These are phyloP conservation scores for Kockovaella imperatae DNA, from an alignment of 768 basidiomycete genomes.

Conservation along the genomic window DNA sequence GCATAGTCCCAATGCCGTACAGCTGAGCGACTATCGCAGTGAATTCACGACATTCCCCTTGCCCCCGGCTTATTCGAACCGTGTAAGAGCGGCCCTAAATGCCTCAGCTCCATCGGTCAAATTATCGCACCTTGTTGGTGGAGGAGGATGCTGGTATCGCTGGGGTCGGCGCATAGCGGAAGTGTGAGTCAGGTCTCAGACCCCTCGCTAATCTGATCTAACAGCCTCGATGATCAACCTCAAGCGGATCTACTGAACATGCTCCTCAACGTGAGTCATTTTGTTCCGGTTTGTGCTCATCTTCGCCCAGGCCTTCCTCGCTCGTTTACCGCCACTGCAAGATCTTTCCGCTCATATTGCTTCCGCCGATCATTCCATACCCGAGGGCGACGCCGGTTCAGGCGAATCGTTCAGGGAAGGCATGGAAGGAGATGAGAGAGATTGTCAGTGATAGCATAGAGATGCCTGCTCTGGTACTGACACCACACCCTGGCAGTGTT, in stretches of 20 bases:
- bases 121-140: conserved; percentile 72
- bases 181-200: conserved; percentile 52
- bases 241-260: conserved; percentile 63
- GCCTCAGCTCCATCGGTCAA: conserved; percentile 81
- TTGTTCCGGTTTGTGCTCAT: no score
- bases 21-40: conserved; percentile 48
- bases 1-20: not conserved
- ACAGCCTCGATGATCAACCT: conserved; percentile 68
- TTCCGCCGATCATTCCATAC: conserved; percentile 57
- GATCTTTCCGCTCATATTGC: conserved; percentile 35
- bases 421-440: conserved; percentile 83
- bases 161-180: conserved; percentile 80
- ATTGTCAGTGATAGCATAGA: conserved; percentile 55
- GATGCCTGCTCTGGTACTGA: no score
- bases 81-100: conserved; percentile 76
- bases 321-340: conserved; percentile 40
- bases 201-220: not conserved
- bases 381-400: conserved; percentile 67
- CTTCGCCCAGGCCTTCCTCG: conserved; percentile 38
- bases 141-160: conserved; percentile 83
- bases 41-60: conserved; percentile 86
- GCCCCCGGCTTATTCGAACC: conserved; percentile 64
- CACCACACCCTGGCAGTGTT: conserved; percentile 58
- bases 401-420: conserved; percentile 81
- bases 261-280: conserved; percentile 56